Evolutionary conservation across 192 early-diverging fungal genomes (phyloP).

Genomic region (Backusella circina): DNA sequence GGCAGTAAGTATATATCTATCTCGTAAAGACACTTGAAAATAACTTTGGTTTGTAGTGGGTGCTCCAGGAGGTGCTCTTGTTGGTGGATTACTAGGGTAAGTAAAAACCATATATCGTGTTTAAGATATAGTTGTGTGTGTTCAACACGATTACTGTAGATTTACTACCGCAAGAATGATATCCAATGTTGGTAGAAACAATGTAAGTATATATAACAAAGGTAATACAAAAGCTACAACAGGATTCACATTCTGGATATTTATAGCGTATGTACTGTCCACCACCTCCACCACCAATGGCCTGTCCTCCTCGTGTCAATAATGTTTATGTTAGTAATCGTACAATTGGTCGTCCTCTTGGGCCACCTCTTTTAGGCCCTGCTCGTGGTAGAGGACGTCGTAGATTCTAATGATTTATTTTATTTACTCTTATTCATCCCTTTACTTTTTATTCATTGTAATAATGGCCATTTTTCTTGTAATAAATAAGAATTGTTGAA

Average conservation of each 20-base stretch:
- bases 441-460: background rate
- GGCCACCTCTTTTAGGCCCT: background rate
- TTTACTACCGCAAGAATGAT: conserved; percentile 6
- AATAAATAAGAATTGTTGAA: background rate
- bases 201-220: background rate
- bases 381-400: background rate
- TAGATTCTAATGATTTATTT: background rate
- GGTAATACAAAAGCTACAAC: background rate
- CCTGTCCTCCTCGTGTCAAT: background rate
- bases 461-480: background rate
- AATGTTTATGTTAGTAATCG: background rate
- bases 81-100: conserved; percentile 16
- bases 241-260: background rate
- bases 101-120: background rate
- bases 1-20: background rate
- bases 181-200: background rate
- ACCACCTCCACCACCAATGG: background rate
- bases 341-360: background rate
- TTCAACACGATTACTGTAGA: background rate
- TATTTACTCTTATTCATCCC: background rate
- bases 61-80: background rate
- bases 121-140: background rate
- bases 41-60: background rate
- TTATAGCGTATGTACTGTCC: background rate
- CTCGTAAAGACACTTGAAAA: background rate